Evolutionary conservation across 805 yeast species (phyloP), one percentile per base, ranked within the genome.

Genomic region (Candida dendrica): DNA sequence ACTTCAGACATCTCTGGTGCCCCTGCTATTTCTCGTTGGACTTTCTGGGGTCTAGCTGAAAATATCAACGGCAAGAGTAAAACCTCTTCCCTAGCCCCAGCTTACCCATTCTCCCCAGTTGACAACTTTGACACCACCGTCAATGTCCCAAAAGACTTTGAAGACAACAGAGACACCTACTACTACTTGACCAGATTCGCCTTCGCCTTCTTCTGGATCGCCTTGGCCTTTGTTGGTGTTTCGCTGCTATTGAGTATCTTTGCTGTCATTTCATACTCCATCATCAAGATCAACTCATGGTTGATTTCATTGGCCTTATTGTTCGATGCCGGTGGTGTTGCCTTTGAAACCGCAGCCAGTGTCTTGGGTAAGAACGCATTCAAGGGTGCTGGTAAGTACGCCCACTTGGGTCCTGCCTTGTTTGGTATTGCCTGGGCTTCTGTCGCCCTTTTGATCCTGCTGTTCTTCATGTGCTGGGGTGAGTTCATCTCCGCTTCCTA

Each of bases 351-450:
- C 29, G 93, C 95, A 3, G 84, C 76, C 36, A 62, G 74, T 47
- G 95, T 83, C n/a, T 58, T 84, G 67, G 93, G 86, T 37, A 81
- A 72, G 59, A 70, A 78, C 53, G 81, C 83, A 22, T 90, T 90
- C 74, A 56, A 61, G 33, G 58, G 65, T 45, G 74, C 61, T 24
- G 71, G 66, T 35, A 55, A 68, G 47, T 44, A 49, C 14, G 70
- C 79, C 34, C 65, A 71, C 42, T 48, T 84, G 44, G 86, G 88
- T 47, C 69, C 77, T 27, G 64, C 75, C 37, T 61, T 75, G 54
- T 59, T 79, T 58, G 90, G 84, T 55, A 55, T 83, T 42, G 56
- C 79, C 6, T 85, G 95, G 95, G 83, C 88, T 40, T 66, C 86
- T 18, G 77, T 77, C 41, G 80, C 74, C 4, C 61, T 71, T 47